Percentiles rank a stretch among this genome's conserved stretches.
Conservation (phyloP, 257 asterid species). For the Henckelia pumila region DNA sequence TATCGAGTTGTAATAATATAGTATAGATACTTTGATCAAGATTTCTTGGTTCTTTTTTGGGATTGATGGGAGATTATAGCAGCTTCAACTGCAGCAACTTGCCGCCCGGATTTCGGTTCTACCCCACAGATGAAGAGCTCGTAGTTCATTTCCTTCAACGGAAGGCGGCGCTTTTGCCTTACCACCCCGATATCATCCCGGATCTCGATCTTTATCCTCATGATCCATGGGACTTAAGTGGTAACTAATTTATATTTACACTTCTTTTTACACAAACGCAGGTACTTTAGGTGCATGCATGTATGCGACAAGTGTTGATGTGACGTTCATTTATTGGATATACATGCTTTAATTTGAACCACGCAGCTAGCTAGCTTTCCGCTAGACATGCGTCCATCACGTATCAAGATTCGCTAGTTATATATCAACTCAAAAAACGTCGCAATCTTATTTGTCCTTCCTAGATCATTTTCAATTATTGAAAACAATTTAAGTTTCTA, state of each 20-base stretch:
- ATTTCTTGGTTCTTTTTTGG: background rate
- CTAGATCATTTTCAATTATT: too few species aligned
- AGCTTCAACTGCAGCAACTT: conserved; percentile 45
- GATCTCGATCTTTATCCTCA: conserved; percentile 88
- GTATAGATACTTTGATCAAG: background rate
- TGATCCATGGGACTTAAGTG: conserved; percentile 94
- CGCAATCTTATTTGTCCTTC: too few species aligned
- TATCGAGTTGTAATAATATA: too few species aligned
- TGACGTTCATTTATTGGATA: too few species aligned
- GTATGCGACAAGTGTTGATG: too few species aligned
- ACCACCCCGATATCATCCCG: conserved; percentile 91
- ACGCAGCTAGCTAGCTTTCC: too few species aligned
- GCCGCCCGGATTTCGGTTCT: conserved; percentile 93
- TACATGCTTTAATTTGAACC: too few species aligned
- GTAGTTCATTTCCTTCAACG: conserved; percentile 97
- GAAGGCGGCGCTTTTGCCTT: conserved; percentile 74
- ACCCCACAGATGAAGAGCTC: conserved; percentile 89
- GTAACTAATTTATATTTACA: conserved; percentile 24
- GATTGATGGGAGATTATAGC: conserved; percentile 51
- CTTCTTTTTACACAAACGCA: background rate
- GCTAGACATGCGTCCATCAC: too few species aligned
- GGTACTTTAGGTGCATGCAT: background rate
- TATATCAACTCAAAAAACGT: too few species aligned
- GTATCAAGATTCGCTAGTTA: too few species aligned
- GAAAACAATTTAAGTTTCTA: too few species aligned